These are phyloP conservation scores for Aspergillus clavatus DNA, from an alignment of 2,329 filamentous ascomycete species.

Conservation along the genomic window DNA sequence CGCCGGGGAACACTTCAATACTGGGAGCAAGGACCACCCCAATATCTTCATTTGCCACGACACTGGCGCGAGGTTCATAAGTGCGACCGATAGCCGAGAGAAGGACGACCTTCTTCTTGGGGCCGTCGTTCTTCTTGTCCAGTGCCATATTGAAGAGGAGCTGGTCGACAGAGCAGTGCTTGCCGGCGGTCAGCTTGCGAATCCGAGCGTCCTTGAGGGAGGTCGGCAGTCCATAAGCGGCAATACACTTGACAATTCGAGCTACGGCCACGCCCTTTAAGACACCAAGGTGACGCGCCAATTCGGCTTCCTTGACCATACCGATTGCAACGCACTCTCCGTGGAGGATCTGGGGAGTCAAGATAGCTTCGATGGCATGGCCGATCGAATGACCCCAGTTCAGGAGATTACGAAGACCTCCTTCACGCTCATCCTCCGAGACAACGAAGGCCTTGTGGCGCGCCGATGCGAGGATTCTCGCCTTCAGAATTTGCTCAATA, in stretches of 20 bases:
- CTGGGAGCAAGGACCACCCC: slow-evolving; percentile 76
- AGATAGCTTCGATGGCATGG: slow-evolving; percentile 90
- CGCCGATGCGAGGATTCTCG: slow-evolving; percentile 84
- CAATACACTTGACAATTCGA: slow-evolving; percentile 83
- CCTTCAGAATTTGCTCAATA: slow-evolving; percentile 66
- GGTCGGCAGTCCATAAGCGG: slow-evolving; percentile 86
- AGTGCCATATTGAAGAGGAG: slow-evolving; percentile 91
- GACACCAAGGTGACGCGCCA: slow-evolving; percentile 82
- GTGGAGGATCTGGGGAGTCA: slow-evolving; percentile 91
- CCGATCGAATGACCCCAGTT: slow-evolving; percentile 99
- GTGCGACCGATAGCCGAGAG: slow-evolving; percentile 86
- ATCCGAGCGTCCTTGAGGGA: slow-evolving; percentile 80
- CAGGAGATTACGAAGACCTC: slow-evolving; percentile 84
- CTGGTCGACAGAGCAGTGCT: slow-evolving; percentile 79
- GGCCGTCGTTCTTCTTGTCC: slow-evolving; percentile 97
- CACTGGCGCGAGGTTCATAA: slow-evolving; percentile 78
- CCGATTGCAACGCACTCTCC: slow-evolving; percentile 95
- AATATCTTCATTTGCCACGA: slow-evolving; percentile 82
- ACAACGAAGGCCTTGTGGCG: slow-evolving; percentile 91
- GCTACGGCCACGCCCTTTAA: slow-evolving; percentile 83
- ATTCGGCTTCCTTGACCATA: slow-evolving; percentile 96
- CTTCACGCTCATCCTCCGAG: slow-evolving; percentile 89
- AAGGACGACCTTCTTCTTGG: slow-evolving; percentile 92
- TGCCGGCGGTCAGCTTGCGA: slow-evolving; percentile 74
- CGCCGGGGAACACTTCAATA: slow-evolving; percentile 66